Base-by-base conservation (phyloP, 2,329 filamentous ascomycete species). In the Ophiostoma pallidulum region DNA sequence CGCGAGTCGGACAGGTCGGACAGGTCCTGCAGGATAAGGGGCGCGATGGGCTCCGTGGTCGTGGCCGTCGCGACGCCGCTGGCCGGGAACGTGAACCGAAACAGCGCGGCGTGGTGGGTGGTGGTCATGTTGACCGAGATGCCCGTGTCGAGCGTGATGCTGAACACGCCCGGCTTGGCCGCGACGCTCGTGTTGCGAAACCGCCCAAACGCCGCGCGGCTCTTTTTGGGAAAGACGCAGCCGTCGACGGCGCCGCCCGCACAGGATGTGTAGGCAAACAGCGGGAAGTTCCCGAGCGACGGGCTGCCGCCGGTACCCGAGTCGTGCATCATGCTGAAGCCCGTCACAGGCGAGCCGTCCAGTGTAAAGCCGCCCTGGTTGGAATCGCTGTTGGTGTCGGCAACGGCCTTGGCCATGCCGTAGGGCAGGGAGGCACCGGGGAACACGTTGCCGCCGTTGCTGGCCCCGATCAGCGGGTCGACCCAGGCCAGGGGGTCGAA, bases 271-370 rank as follows among this genome's bases (percentile, higher is more conserved):
- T 85, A 82, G 0, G 82, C 72, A 53, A 88, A 87, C 2, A 88
- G 66, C 0, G 84, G 80, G 45, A 88, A 88, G 58, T 86, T 86
- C 13, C 83, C 84, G 14, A 87, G 64, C 4, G 80, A 86, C 0
- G 82, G 77, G 1, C 64, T 62, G 8, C 70, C 70, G 19, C 77
- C 77, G 0, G 75, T 79, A 1, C 76, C 76, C 2, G 72, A 75
- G 56, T 80, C 77, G 57, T 79, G 76, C 65, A 79, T 68, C 32
- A 72, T 68, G 12, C 72, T 75, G 60, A 78, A 80, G 13, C 77
- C 78, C 4, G 68, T 69, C 31, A 79, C 68, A 1, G 65, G 62
- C 16, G 62, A 62, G 37, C 63, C 65, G 45, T 78, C 73, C 6
- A 75, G 66, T 0, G 73, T 70, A 58, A 78, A 80, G 9, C 75